A percentile compares a stretch with the other conserved stretches of the same genome.
These are phyloP conservation scores for Striga asiatica DNA, from an alignment of 257 asterid species.

Conservation along the genomic window DNA sequence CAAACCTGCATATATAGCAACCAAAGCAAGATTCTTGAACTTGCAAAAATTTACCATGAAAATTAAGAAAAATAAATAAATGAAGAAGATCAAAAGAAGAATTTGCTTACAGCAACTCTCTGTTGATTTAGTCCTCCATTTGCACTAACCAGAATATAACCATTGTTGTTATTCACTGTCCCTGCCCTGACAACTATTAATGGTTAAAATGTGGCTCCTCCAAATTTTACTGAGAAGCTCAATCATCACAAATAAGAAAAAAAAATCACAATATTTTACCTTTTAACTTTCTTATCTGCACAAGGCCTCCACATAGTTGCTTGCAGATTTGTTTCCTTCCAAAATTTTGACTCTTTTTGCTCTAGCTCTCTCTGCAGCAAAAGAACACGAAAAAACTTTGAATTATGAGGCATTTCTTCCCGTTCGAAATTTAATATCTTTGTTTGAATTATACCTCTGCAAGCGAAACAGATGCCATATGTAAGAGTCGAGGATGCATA, in stretches of 20 bases:
- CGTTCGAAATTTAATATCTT: background rate
- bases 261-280: slow-evolving; percentile 25
- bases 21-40: background rate
- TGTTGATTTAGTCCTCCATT: slow-evolving; percentile 96
- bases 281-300: slow-evolving; percentile 39
- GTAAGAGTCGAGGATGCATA: slow-evolving; percentile 54
- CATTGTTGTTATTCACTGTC: slow-evolving; percentile 35
- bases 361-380: slow-evolving; percentile 35
- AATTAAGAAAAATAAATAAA: background rate
- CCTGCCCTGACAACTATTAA: slow-evolving; percentile 52
- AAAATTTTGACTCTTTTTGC: slow-evolving; percentile 38
- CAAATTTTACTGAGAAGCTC: background rate
- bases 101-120: slow-evolving; percentile 71
- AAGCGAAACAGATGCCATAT: slow-evolving; percentile 59
- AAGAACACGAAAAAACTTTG: background rate
- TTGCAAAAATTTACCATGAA: background rate
- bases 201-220: slow-evolving; percentile 20
- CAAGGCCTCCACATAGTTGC: slow-evolving; percentile 78
- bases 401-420: too few relatives aligned
- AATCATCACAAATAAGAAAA: background rate
- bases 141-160: slow-evolving; percentile 73
- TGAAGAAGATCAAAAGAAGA: background rate
- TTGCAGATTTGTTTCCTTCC: slow-evolving; percentile 55
- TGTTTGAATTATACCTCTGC: slow-evolving; percentile 45
- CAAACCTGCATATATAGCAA: slow-evolving; percentile 50